Evolutionary conservation across 305 asterid genomes (phyloP).

Genomic region (Ajuga reptans): DNA sequence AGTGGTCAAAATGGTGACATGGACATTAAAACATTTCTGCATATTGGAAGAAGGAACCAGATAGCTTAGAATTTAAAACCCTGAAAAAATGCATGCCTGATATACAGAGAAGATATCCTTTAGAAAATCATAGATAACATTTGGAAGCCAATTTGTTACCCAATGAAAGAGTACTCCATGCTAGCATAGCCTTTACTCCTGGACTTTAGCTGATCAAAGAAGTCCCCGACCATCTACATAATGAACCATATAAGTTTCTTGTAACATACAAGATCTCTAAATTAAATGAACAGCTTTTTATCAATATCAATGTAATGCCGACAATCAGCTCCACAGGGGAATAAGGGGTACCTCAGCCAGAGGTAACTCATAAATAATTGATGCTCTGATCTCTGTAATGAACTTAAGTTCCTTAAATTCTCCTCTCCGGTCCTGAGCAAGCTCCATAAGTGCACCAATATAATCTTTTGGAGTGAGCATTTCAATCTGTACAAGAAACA

Average conservation of each 20-base stretch:
- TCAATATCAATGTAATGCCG: not conserved
- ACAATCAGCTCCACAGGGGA: conserved; percentile 22
- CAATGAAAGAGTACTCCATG: conserved; percentile 87
- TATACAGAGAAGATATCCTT: not conserved
- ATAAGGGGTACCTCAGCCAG: conserved; percentile 74
- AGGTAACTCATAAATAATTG: conserved; percentile 72
- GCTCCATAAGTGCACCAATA: conserved; percentile 96
- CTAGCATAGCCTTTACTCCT: conserved; percentile 99
- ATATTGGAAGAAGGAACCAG: not conserved
- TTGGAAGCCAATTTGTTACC: conserved; percentile 34
- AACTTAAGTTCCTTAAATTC: conserved; percentile 88
- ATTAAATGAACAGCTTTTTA: conserved; percentile 8
- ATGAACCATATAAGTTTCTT: conserved; percentile 18
- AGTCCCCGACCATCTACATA: conserved; percentile 97
- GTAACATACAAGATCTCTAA: conserved; percentile 11
- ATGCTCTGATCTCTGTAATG: conserved; percentile 77
- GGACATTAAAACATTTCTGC: not conserved
- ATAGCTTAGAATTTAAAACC: not conserved
- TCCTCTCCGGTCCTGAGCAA: conserved; percentile 96
- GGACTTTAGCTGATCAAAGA: conserved; percentile 97
- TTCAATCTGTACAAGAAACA: conserved; percentile 58
- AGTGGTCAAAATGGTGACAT: not conserved
- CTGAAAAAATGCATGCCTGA: not conserved
- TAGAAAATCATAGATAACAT: not conserved
- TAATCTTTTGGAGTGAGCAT: conserved; percentile 92